Conservation (phyloP, 1,284 basidiomycete genomes). For the Boletellus sp. region DNA sequence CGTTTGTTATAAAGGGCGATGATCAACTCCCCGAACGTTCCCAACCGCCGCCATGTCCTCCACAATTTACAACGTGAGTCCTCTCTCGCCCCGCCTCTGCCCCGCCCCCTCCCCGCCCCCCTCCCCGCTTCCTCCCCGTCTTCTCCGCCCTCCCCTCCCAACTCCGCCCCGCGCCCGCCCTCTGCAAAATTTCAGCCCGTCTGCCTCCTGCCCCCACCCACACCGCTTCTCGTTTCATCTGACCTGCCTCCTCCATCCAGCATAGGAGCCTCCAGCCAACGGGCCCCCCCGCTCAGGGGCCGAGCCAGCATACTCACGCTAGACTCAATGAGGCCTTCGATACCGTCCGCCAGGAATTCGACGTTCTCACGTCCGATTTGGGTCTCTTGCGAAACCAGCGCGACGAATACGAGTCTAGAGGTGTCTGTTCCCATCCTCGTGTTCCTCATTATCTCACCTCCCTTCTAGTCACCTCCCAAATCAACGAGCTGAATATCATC, state of each 20-base stretch:
- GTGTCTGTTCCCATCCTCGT: conserved; percentile 37
- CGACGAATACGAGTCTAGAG: conserved; percentile 88
- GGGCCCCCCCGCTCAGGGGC: conserved; percentile 44
- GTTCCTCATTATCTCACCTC: conserved; percentile 8
- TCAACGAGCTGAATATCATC: conserved; percentile 72
- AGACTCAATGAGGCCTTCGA: conserved; percentile 82
- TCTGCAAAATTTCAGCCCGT: conserved; percentile 28
- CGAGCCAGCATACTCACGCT: conserved; percentile 37
- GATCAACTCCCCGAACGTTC: conserved; percentile 38
- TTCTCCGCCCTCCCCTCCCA: background rate
- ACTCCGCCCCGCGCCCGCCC: conserved; percentile 3
- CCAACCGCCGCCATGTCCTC: conserved; percentile 42
- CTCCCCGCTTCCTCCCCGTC: background rate
- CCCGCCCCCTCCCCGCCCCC: background rate
- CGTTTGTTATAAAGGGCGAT: conserved; percentile 39
- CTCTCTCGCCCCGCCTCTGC: background rate
- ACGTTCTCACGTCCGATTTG: conserved; percentile 71
- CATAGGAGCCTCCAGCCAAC: conserved; percentile 66
- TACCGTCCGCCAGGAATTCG: conserved; percentile 83
- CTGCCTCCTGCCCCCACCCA: conserved; percentile 1
- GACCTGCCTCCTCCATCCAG: conserved; percentile 35
- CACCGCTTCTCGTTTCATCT: conserved; percentile 11
- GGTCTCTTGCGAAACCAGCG: conserved; percentile 69
- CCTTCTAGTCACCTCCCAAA: conserved; percentile 58
- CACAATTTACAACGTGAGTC: conserved; percentile 47